phyloP scores from a whole-genome alignment of 2,329 filamentous ascomycete genomes.

The Fonsecaea pedrosoi region DNA sequence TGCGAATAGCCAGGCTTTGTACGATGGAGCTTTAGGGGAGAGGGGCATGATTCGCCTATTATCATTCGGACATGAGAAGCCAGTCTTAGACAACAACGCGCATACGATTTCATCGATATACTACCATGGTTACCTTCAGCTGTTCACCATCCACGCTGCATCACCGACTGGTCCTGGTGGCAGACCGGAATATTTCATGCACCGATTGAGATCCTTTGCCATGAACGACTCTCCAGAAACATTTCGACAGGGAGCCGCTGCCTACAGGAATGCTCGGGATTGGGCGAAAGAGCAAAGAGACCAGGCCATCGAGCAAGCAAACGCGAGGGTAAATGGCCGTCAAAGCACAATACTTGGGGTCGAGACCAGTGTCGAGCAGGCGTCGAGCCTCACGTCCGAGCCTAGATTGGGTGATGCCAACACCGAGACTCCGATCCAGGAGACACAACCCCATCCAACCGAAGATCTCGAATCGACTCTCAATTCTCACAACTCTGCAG shows the following conservation, averaged over 20 bases:
- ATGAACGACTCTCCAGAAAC: constrained; percentile 43
- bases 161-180: constrained; percentile 43
- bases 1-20: constrained; percentile 46
- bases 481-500: too few relatives aligned
- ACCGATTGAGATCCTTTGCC: constrained; percentile 42
- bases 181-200: constrained; percentile 53
- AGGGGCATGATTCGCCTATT: constrained; percentile 41
- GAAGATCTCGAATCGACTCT: too few relatives aligned
- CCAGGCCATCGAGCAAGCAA: constrained; percentile 43
- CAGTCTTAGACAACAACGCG: constrained; percentile 49
- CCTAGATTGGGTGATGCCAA: constrained; percentile 16
- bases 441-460: too few relatives aligned
- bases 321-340: constrained; percentile 25
- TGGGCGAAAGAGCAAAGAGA: constrained; percentile 49
- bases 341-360: constrained; percentile 32
- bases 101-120: constrained; percentile 52
- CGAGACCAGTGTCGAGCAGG: constrained; percentile 34
- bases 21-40: constrained; percentile 49
- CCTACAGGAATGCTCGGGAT: constrained; percentile 51
- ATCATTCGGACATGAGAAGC: constrained; percentile 45
- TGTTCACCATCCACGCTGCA: constrained; percentile 51
- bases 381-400: constrained; percentile 15
- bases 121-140: constrained; percentile 46
- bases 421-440: constrained; percentile 22
- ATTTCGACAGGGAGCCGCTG: constrained; percentile 48